phyloP scores from a whole-genome alignment of 208 protist species.

The Novymonas esmeraldas region DNA sequence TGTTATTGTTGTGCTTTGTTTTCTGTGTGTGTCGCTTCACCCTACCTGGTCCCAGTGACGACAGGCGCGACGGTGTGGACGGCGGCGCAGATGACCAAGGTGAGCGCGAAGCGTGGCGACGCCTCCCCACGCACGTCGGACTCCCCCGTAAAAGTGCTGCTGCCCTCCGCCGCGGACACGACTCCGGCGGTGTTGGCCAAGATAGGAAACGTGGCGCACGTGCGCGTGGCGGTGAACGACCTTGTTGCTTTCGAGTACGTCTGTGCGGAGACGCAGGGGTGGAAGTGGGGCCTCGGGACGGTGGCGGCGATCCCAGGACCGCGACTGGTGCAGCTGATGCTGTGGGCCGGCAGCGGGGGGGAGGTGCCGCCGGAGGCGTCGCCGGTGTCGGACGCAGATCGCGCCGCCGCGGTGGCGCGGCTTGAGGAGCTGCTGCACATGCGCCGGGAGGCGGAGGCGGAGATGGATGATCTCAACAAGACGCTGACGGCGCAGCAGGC shows the following conservation, averaged over 20 bases:
- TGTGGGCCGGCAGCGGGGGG: slow-evolving; percentile 35
- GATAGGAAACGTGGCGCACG: slow-evolving; percentile 18
- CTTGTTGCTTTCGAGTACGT: slow-evolving; percentile 64
- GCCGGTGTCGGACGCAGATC: slow-evolving; percentile 15
- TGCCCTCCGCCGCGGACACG: slow-evolving; percentile 3
- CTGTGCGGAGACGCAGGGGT: slow-evolving; percentile 20
- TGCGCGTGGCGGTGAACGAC: slow-evolving; percentile 42
- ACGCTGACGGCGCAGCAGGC: slow-evolving; percentile 16
- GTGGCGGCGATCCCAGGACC: slow-evolving; percentile 45
- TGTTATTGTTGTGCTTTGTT: neutral
- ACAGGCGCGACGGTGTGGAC: neutral
- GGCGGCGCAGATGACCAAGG: too few species aligned
- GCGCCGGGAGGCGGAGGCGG: slow-evolving; percentile 29
- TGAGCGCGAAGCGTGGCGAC: neutral
- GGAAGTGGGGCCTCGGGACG: slow-evolving; percentile 56
- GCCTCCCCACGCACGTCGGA: neutral
- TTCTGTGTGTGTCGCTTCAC: neutral
- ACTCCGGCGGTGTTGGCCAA: slow-evolving; percentile 2
- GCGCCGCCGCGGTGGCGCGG: slow-evolving; percentile 18
- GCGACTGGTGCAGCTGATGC: slow-evolving; percentile 45
- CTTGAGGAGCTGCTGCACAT: slow-evolving; percentile 30
- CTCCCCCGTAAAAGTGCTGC: neutral
- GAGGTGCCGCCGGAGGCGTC: slow-evolving; percentile 16
- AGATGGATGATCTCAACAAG: slow-evolving; percentile 32
- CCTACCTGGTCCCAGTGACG: neutral